phyloP scores from a whole-genome alignment of 257 asterid species.

The Rhazya stricta region DNA sequence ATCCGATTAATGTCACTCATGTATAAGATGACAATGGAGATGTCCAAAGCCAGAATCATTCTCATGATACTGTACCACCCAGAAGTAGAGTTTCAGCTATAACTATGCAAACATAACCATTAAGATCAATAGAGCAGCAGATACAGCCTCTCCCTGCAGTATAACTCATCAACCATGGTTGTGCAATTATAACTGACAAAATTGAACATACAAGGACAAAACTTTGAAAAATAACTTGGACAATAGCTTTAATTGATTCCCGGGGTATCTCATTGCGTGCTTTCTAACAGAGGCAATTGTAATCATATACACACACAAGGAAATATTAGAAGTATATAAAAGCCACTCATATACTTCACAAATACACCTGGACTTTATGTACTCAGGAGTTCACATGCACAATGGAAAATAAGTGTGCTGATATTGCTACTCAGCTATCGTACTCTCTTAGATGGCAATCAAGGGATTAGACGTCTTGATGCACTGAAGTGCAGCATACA shows the following conservation, averaged over 20 bases:
- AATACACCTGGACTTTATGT: background rate
- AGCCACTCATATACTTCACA: background rate
- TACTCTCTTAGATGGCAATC: conserved; percentile 6
- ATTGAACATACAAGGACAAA: background rate
- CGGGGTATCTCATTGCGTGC: background rate
- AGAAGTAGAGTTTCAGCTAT: no score
- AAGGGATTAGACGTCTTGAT: conserved; percentile 40
- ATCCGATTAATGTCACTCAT: no score
- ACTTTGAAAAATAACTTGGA: background rate
- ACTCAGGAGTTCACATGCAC: background rate
- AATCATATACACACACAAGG: background rate
- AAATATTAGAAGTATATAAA: no score
- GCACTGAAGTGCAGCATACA: conserved; percentile 77
- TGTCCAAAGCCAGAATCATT: no score
- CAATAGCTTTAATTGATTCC: background rate
- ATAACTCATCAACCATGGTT: background rate
- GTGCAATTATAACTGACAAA: no score
- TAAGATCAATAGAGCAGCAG: no score
- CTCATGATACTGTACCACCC: no score
- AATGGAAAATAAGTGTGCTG: background rate
- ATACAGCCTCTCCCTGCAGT: no score
- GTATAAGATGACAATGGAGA: no score
- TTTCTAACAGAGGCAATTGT: background rate
- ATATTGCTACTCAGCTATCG: background rate
- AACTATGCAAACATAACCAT: no score